These are phyloP conservation scores for Tilletiaria anomala DNA, from an alignment of 1,284 basidiomycete species.

Conservation along the genomic window DNA sequence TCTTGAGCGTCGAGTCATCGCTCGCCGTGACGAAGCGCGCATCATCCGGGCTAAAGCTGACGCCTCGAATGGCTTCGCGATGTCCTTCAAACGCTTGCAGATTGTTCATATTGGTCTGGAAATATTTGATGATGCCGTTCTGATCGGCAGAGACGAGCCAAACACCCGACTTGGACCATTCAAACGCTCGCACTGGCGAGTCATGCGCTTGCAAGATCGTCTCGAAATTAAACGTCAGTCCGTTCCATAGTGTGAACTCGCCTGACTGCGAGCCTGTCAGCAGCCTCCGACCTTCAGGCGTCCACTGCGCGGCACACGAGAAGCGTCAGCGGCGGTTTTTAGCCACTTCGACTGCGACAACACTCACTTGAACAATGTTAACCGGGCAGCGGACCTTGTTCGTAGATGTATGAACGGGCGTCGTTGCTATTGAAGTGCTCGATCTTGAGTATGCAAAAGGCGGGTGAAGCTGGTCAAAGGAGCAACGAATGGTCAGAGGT, in stretches of 20 bases:
- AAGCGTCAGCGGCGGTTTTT: constrained; percentile 1
- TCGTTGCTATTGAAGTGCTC: constrained; percentile 80
- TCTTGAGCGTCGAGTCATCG: constrained; percentile 81
- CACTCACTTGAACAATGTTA: constrained; percentile 72
- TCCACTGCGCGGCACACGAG: constrained; percentile 55
- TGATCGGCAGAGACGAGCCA: constrained; percentile 88
- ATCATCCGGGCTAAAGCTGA: constrained; percentile 85
- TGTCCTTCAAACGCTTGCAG: constrained; percentile 82
- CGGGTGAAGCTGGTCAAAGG: constrained; percentile 60
- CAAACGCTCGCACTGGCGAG: constrained; percentile 72
- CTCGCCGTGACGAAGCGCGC: constrained; percentile 79
- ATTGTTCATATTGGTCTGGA: constrained; percentile 97
- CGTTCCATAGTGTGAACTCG: constrained; percentile 98
- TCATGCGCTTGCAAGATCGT: constrained; percentile 97
- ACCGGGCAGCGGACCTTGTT: constrained; percentile 97
- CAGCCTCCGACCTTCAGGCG: constrained; percentile 79
- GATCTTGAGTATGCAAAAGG: constrained; percentile 76
- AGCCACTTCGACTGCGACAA: background rate
- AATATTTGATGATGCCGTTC: constrained; percentile 90
- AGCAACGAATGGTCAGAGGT: background rate
- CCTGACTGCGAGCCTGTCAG: constrained; percentile 90
- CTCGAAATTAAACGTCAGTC: constrained; percentile 97
- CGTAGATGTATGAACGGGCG: constrained; percentile 92
- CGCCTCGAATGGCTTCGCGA: constrained; percentile 56
- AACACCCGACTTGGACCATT: constrained; percentile 76